Evolutionary conservation across 164 flowering plant species (phyloP).

Genomic region (Brasenia schreberi): DNA sequence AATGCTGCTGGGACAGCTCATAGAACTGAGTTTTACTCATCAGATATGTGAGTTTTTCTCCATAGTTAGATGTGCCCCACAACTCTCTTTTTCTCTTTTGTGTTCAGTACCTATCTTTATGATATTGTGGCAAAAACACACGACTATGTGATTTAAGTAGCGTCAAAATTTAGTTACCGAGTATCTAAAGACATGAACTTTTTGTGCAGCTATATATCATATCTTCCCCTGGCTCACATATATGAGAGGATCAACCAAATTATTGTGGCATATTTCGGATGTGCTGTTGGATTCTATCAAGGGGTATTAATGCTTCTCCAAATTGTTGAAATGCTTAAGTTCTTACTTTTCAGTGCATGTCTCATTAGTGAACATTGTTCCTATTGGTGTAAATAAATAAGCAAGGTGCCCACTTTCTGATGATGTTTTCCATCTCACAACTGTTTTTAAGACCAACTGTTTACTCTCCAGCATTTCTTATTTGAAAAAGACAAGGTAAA

Average conservation of each 20-base stretch:
- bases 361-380: background rate
- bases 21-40: constrained; percentile 30
- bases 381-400: too few species aligned
- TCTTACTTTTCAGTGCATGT: background rate
- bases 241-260: constrained; percentile 82
- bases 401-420: too few species aligned
- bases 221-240: constrained; percentile 98
- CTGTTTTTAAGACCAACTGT: too few species aligned
- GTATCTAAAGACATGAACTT: background rate
- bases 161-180: background rate
- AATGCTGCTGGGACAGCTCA: constrained; percentile 53
- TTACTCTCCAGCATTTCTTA: too few species aligned
- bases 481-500: too few species aligned
- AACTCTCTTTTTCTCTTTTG: background rate
- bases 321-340: background rate
- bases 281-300: constrained; percentile 92
- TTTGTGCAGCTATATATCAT: constrained; percentile 69
- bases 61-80: too few species aligned
- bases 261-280: constrained; percentile 44
- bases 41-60: constrained; percentile 65
- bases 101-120: background rate
- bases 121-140: background rate
- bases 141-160: background rate
- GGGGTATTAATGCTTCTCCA: constrained; percentile 44
- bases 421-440: too few species aligned